These are phyloP conservation scores for Boletellus sp. DNA, from an alignment of 768 basidiomycete genomes.

Conservation along the genomic window DNA sequence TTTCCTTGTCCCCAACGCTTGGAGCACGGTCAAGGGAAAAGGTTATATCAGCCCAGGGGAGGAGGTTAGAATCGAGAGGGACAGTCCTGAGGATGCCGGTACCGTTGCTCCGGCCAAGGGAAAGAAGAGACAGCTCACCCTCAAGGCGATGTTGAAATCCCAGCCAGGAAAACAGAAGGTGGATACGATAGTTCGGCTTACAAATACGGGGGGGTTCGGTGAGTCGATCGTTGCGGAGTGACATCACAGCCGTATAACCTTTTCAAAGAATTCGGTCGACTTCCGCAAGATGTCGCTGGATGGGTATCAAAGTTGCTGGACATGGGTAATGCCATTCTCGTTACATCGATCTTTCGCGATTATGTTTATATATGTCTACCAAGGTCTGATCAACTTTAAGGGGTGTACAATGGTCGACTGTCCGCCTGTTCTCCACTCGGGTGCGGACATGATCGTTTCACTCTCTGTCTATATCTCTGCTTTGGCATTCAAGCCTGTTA, in stretches of 20 bases:
- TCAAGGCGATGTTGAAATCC: slow-evolving; percentile 64
- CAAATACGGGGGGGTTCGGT: slow-evolving; percentile 67
- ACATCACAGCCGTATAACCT: background rate
- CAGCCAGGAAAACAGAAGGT: slow-evolving; percentile 51
- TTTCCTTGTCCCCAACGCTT: slow-evolving; percentile 66
- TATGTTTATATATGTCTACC: slow-evolving; percentile 6
- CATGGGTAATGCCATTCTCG: slow-evolving; percentile 40
- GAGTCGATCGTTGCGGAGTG: slow-evolving; percentile 8
- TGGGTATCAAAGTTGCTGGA: slow-evolving; percentile 79
- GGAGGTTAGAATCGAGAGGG: slow-evolving; percentile 54
- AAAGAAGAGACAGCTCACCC: slow-evolving; percentile 60
- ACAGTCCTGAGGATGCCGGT: slow-evolving; percentile 37
- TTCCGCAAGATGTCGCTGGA: slow-evolving; percentile 63
- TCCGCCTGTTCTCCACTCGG: slow-evolving; percentile 65
- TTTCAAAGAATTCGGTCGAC: slow-evolving; percentile 66
- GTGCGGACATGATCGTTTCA: slow-evolving; percentile 73
- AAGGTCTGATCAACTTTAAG: slow-evolving; percentile 65
- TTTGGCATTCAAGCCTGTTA: slow-evolving; percentile 58
- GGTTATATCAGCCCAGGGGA: slow-evolving; percentile 69
- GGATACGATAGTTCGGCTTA: slow-evolving; percentile 64
- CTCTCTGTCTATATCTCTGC: slow-evolving; percentile 67
- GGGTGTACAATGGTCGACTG: slow-evolving; percentile 76
- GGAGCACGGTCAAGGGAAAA: slow-evolving; percentile 73
- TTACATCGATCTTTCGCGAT: background rate
- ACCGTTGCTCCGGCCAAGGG: slow-evolving; percentile 25